phyloP scores from a whole-genome alignment of 345 rosid genomes.

The Gossypium bickii region DNA sequence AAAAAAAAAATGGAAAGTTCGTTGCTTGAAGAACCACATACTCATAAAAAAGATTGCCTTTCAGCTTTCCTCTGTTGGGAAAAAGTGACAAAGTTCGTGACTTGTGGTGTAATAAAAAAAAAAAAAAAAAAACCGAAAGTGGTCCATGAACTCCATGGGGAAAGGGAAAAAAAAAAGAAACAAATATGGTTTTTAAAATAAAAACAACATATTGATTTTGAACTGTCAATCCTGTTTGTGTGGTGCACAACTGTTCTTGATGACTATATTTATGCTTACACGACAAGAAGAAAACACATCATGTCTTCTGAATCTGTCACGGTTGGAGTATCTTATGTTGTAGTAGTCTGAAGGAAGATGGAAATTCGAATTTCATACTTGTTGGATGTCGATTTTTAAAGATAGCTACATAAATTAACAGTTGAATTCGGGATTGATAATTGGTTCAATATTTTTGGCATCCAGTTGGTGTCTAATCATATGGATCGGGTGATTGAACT shows the following conservation, averaged over 20 bases:
- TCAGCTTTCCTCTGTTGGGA: not conserved
- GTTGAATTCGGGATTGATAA: not conserved
- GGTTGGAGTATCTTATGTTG: not conserved
- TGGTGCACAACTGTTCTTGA: not conserved
- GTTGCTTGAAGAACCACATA: not conserved
- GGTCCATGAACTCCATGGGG: not conserved
- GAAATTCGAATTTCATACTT: not conserved
- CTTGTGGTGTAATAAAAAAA: not conserved
- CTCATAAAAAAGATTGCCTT: not conserved
- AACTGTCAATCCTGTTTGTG: not conserved
- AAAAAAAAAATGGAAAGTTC: not conserved
- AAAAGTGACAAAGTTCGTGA: constrained; percentile 13
- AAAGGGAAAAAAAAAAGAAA: not conserved
- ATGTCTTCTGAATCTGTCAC: not conserved
- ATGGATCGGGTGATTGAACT: not conserved
- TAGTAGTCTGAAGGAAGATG: not conserved
- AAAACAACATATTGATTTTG: not conserved
- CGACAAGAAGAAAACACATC: constrained; percentile 7
- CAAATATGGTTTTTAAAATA: not conserved
- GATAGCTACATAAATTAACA: not conserved
- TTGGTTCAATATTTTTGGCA: constrained; percentile 2
- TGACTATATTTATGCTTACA: not conserved
- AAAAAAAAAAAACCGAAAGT: not conserved
- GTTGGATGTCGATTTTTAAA: not conserved
- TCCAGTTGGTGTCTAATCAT: too few species aligned